Conservation (phyloP, 2,329 filamentous ascomycete species). For the Hypoxylon sp. region DNA sequence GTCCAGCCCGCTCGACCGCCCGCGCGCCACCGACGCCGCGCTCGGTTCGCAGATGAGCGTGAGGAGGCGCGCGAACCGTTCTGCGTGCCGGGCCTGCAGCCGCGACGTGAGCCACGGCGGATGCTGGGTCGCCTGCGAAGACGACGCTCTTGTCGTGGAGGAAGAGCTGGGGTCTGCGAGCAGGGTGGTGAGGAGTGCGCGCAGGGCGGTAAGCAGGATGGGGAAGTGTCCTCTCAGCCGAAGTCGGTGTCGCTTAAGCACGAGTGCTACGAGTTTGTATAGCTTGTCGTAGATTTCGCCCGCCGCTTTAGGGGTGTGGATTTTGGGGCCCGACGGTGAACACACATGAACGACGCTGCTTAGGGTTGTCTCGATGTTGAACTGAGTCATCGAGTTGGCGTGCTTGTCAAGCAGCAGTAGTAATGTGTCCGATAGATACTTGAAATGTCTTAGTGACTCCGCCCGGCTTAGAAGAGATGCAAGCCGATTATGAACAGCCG, state of each 20-base stretch:
- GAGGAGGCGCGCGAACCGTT: conserved; percentile 65
- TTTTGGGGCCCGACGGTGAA: conserved; percentile 41
- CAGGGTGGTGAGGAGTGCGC: conserved; percentile 67
- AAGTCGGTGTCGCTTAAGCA: conserved; percentile 70
- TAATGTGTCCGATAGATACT: conserved; percentile 44
- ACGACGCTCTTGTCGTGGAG: conserved; percentile 34
- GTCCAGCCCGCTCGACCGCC: conserved; percentile 61
- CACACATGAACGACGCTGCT: conserved; percentile 57
- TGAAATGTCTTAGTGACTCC: conserved; percentile 47
- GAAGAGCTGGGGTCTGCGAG: conserved; percentile 55
- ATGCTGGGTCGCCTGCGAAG: conserved; percentile 34
- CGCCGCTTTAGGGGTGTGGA: conserved; percentile 46
- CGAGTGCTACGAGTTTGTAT: conserved; percentile 65
- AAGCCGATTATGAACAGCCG: conserved; percentile 44
- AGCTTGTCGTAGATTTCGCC: conserved; percentile 59
- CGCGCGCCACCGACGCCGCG: conserved; percentile 64
- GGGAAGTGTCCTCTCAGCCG: conserved; percentile 73
- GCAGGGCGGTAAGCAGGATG: conserved; percentile 65
- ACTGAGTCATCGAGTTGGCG: conserved; percentile 65
- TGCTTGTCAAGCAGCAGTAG: conserved; percentile 63
- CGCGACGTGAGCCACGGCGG: conserved; percentile 55
- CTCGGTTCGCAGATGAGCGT: conserved; percentile 71
- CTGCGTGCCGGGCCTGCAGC: conserved; percentile 59
- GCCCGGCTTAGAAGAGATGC: conserved; percentile 41
- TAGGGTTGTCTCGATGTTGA: conserved; percentile 67